Conservation (phyloP, 2,329 filamentous ascomycete species). For the Claviceps sorghi region DNA sequence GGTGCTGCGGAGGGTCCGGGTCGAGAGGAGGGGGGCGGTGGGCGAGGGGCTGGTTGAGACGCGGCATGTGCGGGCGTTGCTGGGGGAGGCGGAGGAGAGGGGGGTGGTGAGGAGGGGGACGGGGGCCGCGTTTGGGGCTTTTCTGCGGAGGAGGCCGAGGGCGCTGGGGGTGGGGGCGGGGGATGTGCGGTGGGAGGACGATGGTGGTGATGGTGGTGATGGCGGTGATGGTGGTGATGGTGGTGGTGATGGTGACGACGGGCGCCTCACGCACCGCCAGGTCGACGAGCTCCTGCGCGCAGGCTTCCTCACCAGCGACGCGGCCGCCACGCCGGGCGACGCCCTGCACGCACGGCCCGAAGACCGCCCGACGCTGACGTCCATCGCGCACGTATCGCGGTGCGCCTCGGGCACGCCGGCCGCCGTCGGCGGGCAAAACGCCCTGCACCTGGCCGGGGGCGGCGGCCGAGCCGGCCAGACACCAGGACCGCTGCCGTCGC, state of each 20-base stretch:
- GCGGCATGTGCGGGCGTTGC: conserved; percentile 37
- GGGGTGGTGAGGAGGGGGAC: conserved; percentile 24
- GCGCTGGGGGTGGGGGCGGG: not conserved
- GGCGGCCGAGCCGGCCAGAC: conserved; percentile 22
- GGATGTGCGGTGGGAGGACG: not conserved
- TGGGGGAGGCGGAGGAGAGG: conserved; percentile 13
- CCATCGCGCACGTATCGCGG: conserved; percentile 46
- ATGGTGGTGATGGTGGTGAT: not conserved
- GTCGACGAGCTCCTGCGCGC: conserved; percentile 44
- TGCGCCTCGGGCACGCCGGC: conserved; percentile 54
- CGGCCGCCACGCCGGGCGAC: conserved; percentile 16
- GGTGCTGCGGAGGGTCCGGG: conserved; percentile 43
- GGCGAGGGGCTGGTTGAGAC: conserved; percentile 52
- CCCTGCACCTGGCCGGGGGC: conserved; percentile 49
- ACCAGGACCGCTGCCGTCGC: not conserved
- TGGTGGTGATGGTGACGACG: too few species aligned
- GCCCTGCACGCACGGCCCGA: conserved; percentile 34
- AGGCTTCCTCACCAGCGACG: conserved; percentile 48
- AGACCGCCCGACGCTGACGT: conserved; percentile 40
- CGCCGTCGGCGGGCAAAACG: conserved; percentile 54
- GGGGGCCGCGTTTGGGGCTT: conserved; percentile 34
- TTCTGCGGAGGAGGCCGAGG: conserved; percentile 30
- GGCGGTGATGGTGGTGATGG: too few species aligned
- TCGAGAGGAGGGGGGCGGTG: conserved; percentile 44
- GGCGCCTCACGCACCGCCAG: conserved; percentile 28